Base-by-base conservation (phyloP, 108 stramenopile genomes). In the Heterococcus sp. region DNA sequence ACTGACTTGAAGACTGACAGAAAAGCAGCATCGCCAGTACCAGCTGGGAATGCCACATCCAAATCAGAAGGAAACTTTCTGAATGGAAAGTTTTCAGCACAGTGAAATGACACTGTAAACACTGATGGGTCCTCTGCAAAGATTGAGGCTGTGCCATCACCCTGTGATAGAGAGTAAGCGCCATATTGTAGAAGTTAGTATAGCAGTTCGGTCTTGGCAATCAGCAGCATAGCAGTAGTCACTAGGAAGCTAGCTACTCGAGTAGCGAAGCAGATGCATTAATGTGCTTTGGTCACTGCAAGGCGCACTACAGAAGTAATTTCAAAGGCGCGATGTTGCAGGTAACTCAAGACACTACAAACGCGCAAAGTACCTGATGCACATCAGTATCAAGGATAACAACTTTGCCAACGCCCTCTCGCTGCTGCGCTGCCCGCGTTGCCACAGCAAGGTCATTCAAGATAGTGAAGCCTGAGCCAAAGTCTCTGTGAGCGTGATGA, bases 381-480 rank as follows among this genome's bases (percentile, higher is more conserved):
- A n/a, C n/a, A n/a, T n/a, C n/a, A n/a, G n/a, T n/a, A n/a, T n/a
- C n/a, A n/a, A n/a, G n/a, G n/a, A n/a, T n/a, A n/a, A n/a, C 27
- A 26, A 75, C 74, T 66, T 75, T 66, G 74, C 34, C 38, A 2
- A 66, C 74, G 31, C 66, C 67, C 37, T 66, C 74, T 36, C 67
- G 66, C 37, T 30, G 66, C 34, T 75, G 74, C 21, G 67, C 74
- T 37, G 67, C 74, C 64, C 74, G 8, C 26, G 74, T 66, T 75
- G 74, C 74, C 74, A 75, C 74, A 0, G 74, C 74, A 30, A 75
- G 65, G 30, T 75, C 74, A 31, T 75, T 75, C 2, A 75, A 31
- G 38, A 75, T 75, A 31, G 74, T 75, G 74, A 66, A 75, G 31
- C 74, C 74, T 37, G 66, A 66, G 29, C 74, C 74, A 37, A 75